Base-by-base conservation (phyloP, 169 alveolate species). In the Plasmodium adleri region DNA sequence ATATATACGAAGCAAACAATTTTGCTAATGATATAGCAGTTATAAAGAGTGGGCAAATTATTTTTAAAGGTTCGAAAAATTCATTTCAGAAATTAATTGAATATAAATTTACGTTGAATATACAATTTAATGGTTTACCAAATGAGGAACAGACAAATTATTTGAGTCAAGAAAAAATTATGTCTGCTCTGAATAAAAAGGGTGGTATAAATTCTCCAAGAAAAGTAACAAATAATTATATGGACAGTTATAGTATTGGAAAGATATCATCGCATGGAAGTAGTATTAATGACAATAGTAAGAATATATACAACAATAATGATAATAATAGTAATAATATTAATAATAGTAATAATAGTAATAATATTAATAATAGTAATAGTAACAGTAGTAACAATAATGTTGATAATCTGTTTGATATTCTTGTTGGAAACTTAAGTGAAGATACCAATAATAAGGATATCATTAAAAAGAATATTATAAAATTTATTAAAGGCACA, bases 1-100 rank as follows among this genome's bases (percentile, higher is more conserved):
- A 83, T 39, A 83, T 83, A 12, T 83, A 83, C 24, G 91, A 83
- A 71, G 91, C 91, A 12, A 83, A 83, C 6, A 49, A 83, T 56
- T 83, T 83, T 28, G 83, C 91, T 10, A 45, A 83, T 58, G 91
- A 83, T 49, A 70, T 83, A 12, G 91, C 91, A 9, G 49, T 83
- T 3, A 83, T 83, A 15, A 83, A 83, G 32, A 83, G 39, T 68
- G 91, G 91, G 0, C 54, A 70, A 43, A 68, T 83, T 52, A 49
- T 83, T 39, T 83, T 67, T 49, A 83, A 63, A 49, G 91, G 85
- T 13, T 20, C 85, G 5, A 68, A 68, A 71, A 7, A 20, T 20
- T 47, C 24, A 4, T 70, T 83, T 9, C 91, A 47, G 28, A 68
- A 59, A 47, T 47, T 83, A 13, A 49, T 83, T 45, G 72, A 83